Evolutionary conservation across 768 basidiomycete species (phyloP), one percentile per base, ranked within the genome.

Genomic region (Rhodotorula diobovata): DNA sequence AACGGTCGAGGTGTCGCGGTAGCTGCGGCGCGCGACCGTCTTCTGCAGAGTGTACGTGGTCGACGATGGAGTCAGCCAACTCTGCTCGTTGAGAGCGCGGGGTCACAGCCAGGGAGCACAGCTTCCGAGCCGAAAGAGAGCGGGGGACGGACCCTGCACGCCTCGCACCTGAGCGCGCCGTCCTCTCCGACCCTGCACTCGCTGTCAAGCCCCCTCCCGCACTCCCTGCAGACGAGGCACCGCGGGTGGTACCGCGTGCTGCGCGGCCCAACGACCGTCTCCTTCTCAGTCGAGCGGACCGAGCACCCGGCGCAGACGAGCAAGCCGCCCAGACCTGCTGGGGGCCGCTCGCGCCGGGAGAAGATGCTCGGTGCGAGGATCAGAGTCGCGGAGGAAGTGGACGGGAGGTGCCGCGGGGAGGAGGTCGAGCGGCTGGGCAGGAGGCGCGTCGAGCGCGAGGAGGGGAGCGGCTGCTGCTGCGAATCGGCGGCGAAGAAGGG

Each of bases 271-370:
- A 30, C 35, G 0, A 68, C 64, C 10, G 60, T 71, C 57, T 74
- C 73, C 35, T 45, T 59, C 30, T 68, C 63, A 15, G 73, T 74
- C n/a, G 70, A 70, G 2, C 73, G 59, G 1, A 61, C 60, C 16
- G 56, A 55, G 45, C 73, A 74, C 0, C 73, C 73, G 1, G 67
- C 35, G 56, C 73, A 74, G 46, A 74, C 34, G 32, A 71, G 51
- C 14, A 71, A 57, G 8, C 73, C 73, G 30, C 73, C 73, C n/a
- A 71, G 63, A 32, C 32, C 20, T 18, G 73, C 25, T 0, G 67
- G 70, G 4, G 73, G 70, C 3, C 67, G 63, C 2, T 34, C 41
- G 12, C 65, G 69, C 35, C 63, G 61, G 18, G 73, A 28, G 51
- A 68, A 74, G 63, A 74, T 55, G 8, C 63, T 46, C 1, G 64